Base-by-base conservation (phyloP, 441 rosid species). In the Eruca vesicaria region DNA sequence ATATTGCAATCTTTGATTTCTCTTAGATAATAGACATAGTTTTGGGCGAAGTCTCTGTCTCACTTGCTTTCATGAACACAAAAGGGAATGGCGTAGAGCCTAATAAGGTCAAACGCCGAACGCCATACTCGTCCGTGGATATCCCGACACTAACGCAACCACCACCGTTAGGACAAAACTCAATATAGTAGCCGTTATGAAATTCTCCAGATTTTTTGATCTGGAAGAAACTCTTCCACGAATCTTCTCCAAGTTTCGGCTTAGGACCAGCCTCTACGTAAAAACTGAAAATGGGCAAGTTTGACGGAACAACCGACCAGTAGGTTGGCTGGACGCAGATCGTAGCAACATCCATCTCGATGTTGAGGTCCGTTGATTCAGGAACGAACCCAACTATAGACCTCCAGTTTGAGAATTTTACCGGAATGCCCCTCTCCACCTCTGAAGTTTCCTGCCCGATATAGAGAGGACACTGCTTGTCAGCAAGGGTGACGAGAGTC, bases 61-160 rank as follows among this genome's bases (percentile, higher is more conserved):
- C 57, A 19, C 12, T 3, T 18, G 57, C 57, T 52, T 52, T 52
- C 57, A 9, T 1, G 57, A 52, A 52, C 57, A 18, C 14, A 23
- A 23, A 1, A 1, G 26, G 26, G 26, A 23, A 23, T 23, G 26
- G 26, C 26, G 1, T 23, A 23, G 26, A n/a, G n/a, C n/a, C n/a
- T 23, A 1, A 23, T 23, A 23, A n/a, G n/a, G 85, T 87, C 73
- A 85, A 68, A 66, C 79, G 77, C 56, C 81, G 76, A 15, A 6
- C 63, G 9, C 75, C 81, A 3, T 68, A 67, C 31, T 31, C 80
- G 15, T 82, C 86, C 0, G 60, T 9, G 23, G 14, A 79, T 12
- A 64, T 21, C 32, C 55, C 68, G 7, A 64, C 55, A 64, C 21
- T 14, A 3, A 19, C 7, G 33, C 68, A 78, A 7, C 16, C 0